Percentiles rank a stretch among this genome's conserved stretches.
These are phyloP conservation scores for Amniculicola lignicola DNA, from an alignment of 495 filamentous ascomycete species.

Conservation along the genomic window DNA sequence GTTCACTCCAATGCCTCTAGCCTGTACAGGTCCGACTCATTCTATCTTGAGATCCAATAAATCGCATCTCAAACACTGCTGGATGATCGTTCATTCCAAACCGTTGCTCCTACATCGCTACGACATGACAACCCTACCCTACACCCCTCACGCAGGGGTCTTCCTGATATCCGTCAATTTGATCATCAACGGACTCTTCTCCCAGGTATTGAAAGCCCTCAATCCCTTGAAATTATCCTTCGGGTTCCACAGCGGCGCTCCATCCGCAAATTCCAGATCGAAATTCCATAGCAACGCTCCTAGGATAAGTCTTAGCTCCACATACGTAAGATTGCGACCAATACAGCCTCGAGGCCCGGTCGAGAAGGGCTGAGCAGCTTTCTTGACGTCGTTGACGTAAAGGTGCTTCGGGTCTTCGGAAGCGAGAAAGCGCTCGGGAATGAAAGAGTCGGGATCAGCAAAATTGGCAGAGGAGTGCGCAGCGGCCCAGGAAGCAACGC, in stretches of 20 bases:
- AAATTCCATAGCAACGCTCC: conserved; percentile 39
- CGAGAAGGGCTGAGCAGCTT: conserved; percentile 36
- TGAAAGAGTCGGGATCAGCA: conserved; percentile 32
- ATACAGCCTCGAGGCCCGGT: conserved; percentile 39
- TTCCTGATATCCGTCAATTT: conserved; percentile 32
- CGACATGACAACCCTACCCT: too few relatives aligned
- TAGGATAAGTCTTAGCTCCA: conserved; percentile 37
- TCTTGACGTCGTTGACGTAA: conserved; percentile 32
- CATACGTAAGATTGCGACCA: conserved; percentile 34
- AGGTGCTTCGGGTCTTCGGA: background rate
- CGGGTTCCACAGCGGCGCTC: conserved; percentile 24
- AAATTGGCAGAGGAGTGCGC: conserved; percentile 35
- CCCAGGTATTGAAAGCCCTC: conserved; percentile 38
- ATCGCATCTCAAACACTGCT: too few relatives aligned
- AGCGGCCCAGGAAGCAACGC: conserved; percentile 26
- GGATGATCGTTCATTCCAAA: too few relatives aligned
- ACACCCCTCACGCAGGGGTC: conserved; percentile 10
- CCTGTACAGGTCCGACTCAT: too few relatives aligned
- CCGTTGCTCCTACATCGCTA: too few relatives aligned
- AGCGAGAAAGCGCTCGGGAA: conserved; percentile 39
- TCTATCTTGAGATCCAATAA: too few relatives aligned
- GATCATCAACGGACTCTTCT: conserved; percentile 34
- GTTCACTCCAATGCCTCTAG: too few relatives aligned
- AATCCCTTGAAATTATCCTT: conserved; percentile 20
- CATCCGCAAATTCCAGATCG: conserved; percentile 32